Evolutionary conservation across 768 basidiomycete species (phyloP).

Genomic region (Boletus edulis): DNA sequence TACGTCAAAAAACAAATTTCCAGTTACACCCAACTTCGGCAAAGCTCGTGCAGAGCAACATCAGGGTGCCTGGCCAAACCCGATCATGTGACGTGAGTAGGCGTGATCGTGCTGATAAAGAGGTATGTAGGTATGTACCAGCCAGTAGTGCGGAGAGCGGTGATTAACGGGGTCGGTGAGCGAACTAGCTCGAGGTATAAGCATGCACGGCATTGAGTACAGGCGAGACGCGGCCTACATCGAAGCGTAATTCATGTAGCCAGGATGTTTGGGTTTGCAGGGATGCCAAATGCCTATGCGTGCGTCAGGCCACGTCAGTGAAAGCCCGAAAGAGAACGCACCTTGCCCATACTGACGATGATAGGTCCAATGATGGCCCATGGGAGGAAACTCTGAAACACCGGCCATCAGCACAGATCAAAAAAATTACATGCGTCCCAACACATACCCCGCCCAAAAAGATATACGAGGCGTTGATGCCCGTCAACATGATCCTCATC

Average conservation of each 20-base stretch:
- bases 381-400: too few relatives aligned
- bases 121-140: constrained; percentile 22
- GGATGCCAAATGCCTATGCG: constrained; percentile 17
- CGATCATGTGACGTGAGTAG: not conserved
- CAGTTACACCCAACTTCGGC: too few relatives aligned
- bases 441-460: too few relatives aligned
- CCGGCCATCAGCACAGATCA: too few relatives aligned
- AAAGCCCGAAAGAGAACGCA: not conserved
- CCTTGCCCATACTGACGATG: constrained; percentile 33
- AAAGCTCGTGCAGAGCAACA: too few relatives aligned
- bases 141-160: constrained; percentile 60
- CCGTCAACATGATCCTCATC: not conserved
- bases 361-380: too few relatives aligned
- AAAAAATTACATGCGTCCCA: too few relatives aligned
- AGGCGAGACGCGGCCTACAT: constrained; percentile 5
- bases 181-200: constrained; percentile 24
- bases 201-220: not conserved
- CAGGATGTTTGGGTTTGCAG: constrained; percentile 3
- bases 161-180: constrained; percentile 43
- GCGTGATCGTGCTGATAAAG: not conserved
- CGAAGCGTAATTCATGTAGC: constrained; percentile 26
- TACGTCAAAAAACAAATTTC: too few relatives aligned
- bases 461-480: too few relatives aligned
- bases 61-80: too few relatives aligned
- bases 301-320: not conserved